phyloP scores from a whole-genome alignment of 805 yeast species.

The Kuraishia piskuri region DNA sequence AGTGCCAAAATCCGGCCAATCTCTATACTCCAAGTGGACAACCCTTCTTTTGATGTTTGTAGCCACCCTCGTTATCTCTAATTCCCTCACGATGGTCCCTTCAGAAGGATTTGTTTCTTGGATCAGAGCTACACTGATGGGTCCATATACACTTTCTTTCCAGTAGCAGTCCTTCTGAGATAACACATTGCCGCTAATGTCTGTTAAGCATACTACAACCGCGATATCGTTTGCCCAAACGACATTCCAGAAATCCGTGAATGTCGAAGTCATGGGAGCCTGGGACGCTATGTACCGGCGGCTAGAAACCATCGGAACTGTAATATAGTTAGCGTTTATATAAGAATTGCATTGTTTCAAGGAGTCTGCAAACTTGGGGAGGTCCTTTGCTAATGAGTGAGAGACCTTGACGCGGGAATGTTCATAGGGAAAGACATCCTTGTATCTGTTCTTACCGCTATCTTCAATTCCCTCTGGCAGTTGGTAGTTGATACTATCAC shows the following conservation, averaged over 20 bases:
- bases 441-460: conserved; percentile 77
- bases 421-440: conserved; percentile 82
- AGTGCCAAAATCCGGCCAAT: conserved; percentile 79
- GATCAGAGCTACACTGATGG: conserved; percentile 4
- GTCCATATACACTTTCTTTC: conserved; percentile 47
- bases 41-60: conserved; percentile 32
- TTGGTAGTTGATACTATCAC: not conserved
- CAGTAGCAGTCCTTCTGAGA: conserved; percentile 83
- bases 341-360: conserved; percentile 36
- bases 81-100: conserved; percentile 7
- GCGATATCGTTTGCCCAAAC: conserved; percentile 54
- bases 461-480: conserved; percentile 59
- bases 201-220: conserved; percentile 66
- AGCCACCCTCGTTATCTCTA: conserved; percentile 18
- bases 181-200: conserved; percentile 64
- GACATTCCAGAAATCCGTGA: conserved; percentile 81
- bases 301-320: conserved; percentile 24
- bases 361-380: not conserved
- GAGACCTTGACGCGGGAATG: conserved; percentile 61
- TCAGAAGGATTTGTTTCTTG: conserved; percentile 10
- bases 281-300: conserved; percentile 74
- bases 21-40: conserved; percentile 64
- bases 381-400: not conserved
- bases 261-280: conserved; percentile 73
- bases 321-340: conserved; percentile 79